These are phyloP conservation scores for Xylariaceae sp. DNA, from an alignment of 2,329 filamentous ascomycete genomes.

Conservation along the genomic window DNA sequence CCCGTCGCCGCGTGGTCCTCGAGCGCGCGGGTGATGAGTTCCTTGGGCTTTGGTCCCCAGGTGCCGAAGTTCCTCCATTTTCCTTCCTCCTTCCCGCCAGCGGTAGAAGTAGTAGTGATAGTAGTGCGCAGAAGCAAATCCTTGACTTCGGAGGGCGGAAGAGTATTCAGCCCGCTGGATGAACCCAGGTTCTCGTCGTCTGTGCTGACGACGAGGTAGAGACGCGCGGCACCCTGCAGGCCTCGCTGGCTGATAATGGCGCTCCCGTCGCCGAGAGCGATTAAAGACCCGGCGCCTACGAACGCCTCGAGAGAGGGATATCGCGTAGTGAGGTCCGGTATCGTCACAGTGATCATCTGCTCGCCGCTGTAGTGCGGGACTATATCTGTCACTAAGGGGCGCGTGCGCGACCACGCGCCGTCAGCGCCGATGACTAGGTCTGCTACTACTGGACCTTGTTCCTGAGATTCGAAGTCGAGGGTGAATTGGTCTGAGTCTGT, in stretches of 20 bases:
- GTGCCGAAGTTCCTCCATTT: background rate
- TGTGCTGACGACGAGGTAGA: background rate
- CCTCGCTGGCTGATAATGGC: background rate
- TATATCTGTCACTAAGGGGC: no score
- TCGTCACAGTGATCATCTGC: background rate
- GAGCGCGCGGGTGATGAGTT: background rate
- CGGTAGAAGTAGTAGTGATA: background rate
- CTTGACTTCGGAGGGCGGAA: background rate
- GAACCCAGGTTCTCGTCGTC: background rate
- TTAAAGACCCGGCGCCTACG: background rate
- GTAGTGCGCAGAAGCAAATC: background rate
- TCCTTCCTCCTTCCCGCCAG: background rate
- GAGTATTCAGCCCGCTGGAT: background rate
- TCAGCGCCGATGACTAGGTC: conserved; percentile 4
- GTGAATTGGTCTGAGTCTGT: no score
- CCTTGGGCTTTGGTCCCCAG: background rate
- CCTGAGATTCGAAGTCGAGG: no score
- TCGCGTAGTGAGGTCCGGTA: background rate
- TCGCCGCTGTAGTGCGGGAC: no score
- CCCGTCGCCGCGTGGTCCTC: background rate
- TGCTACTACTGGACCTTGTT: background rate
- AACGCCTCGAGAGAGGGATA: background rate
- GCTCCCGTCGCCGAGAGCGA: background rate
- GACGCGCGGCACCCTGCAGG: no score
- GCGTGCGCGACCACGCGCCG: background rate